Percentiles rank a stretch among this genome's conserved stretches.
These are phyloP conservation scores for Alnus rubra DNA, from an alignment of 306 rosid species.

Conservation along the genomic window DNA sequence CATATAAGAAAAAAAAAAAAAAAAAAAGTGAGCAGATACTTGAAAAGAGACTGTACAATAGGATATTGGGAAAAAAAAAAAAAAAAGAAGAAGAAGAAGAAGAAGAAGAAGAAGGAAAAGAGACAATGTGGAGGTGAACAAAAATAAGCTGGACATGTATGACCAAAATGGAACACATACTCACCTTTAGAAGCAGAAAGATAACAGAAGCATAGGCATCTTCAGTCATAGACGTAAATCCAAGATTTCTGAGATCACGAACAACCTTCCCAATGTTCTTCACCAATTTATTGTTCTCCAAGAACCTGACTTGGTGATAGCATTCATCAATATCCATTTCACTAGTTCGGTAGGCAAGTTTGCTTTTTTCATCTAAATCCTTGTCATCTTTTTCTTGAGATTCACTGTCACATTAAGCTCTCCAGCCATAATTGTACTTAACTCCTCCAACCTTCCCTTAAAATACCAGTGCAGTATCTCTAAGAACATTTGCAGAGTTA, in stretches of 20 bases:
- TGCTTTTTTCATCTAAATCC: conserved; percentile 72
- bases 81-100: too few species aligned
- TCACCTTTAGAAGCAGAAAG: conserved; percentile 84
- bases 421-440: conserved; percentile 72
- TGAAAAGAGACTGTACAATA: conserved; percentile 9
- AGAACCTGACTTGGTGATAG: conserved; percentile 56
- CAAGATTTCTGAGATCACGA: conserved; percentile 79
- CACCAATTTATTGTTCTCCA: conserved; percentile 73
- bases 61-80: conserved; percentile 5
- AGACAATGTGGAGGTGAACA: conserved; percentile 3
- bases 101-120: background rate
- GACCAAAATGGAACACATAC: conserved; percentile 10
- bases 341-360: conserved; percentile 45
- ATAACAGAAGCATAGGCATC: conserved; percentile 99
- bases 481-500: conserved; percentile 30
- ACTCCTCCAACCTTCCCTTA: conserved; percentile 84
- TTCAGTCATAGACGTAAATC: conserved; percentile 96
- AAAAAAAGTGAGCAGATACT: background rate
- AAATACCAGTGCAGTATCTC: conserved; percentile 93
- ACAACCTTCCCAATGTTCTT: conserved; percentile 89
- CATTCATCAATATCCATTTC: conserved; percentile 78
- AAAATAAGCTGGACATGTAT: conserved; percentile 17
- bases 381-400: conserved; percentile 57
- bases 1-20: background rate
- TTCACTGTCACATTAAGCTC: conserved; percentile 47